Evolutionary conservation across 352 stramenopile genomes (phyloP).

Genomic region (Peronospora destructor): DNA sequence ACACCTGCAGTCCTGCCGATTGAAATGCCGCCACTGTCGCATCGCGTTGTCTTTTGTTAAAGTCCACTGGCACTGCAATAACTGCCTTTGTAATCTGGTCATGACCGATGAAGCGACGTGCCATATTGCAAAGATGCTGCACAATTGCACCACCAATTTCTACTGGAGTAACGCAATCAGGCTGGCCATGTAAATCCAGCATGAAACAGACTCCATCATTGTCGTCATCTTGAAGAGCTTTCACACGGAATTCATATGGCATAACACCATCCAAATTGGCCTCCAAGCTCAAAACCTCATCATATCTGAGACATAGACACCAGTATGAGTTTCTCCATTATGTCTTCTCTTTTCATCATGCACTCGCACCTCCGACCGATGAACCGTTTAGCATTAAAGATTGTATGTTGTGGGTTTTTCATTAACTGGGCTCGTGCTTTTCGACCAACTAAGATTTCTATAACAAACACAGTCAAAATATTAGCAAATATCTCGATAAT

Average conservation of each 20-base stretch:
- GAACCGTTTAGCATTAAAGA: slow-evolving; percentile 77
- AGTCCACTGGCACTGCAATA: slow-evolving; percentile 55
- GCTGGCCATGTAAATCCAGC: slow-evolving; percentile 31
- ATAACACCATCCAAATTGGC: slow-evolving; percentile 9
- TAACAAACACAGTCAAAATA: background rate
- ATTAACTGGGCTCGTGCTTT: slow-evolving; percentile 40
- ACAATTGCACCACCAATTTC: slow-evolving; percentile 40
- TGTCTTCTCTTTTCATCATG: background rate
- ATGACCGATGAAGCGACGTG: slow-evolving; percentile 49
- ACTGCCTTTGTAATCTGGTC: slow-evolving; percentile 62
- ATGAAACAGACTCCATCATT: slow-evolving; percentile 44
- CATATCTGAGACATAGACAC: slow-evolving; percentile 20
- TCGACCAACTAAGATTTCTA: slow-evolving; percentile 45
- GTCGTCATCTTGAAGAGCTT: slow-evolving; percentile 2
- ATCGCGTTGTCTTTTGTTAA: slow-evolving; percentile 36
- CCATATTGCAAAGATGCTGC: slow-evolving; percentile 37
- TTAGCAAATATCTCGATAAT: background rate
- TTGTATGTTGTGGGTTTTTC: slow-evolving; percentile 49
- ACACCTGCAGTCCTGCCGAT: slow-evolving; percentile 38
- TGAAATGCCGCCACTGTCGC: slow-evolving; percentile 43
- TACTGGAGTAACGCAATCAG: slow-evolving; percentile 40
- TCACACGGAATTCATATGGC: slow-evolving; percentile 46
- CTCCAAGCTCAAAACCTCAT: slow-evolving; percentile 20
- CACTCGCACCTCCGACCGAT: slow-evolving; percentile 39
- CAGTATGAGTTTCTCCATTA: background rate